Percentiles rank a stretch among this genome's conserved stretches.
phyloP scores from a whole-genome alignment of 176 grass and related monocot genomes.

The Neostapfia colusana region DNA sequence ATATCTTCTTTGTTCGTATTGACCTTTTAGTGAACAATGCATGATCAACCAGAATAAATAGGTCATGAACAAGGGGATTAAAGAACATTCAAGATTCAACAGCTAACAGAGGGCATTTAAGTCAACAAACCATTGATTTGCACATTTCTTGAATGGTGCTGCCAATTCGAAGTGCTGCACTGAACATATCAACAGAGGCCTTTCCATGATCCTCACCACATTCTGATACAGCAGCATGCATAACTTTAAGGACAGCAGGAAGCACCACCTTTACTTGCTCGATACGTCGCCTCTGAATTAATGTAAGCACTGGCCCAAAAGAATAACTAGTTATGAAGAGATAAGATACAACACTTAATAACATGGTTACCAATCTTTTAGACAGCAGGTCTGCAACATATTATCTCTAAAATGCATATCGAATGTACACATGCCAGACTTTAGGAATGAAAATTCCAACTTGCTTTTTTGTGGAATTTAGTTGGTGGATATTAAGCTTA shows the following conservation, averaged over 20 bases:
- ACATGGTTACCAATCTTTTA: conserved; percentile 14
- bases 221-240: conserved; percentile 41
- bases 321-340: conserved; percentile 40
- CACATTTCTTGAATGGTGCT: conserved; percentile 71
- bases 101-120: not conserved
- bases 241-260: conserved; percentile 78
- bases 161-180: conserved; percentile 57
- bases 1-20: conserved; percentile 60
- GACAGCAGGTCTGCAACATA: conserved; percentile 36
- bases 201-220: conserved; percentile 54
- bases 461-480: not conserved
- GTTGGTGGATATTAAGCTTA: not conserved
- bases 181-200: conserved; percentile 56
- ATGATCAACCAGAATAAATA: conserved; percentile 34
- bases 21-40: conserved; percentile 41
- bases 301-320: conserved; percentile 56
- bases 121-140: conserved; percentile 66
- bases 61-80: not conserved
- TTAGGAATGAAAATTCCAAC: not conserved
- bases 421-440: conserved; percentile 1
- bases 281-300: conserved; percentile 74
- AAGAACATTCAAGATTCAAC: not conserved
- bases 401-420: conserved; percentile 34
- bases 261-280: conserved; percentile 77
- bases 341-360: conserved; percentile 13